Percentiles rank a stretch among this genome's conserved stretches.
Evolutionary conservation across 2,329 filamentous ascomycete species (phyloP).

Genomic region (Colletotrichum ledebouriae): DNA sequence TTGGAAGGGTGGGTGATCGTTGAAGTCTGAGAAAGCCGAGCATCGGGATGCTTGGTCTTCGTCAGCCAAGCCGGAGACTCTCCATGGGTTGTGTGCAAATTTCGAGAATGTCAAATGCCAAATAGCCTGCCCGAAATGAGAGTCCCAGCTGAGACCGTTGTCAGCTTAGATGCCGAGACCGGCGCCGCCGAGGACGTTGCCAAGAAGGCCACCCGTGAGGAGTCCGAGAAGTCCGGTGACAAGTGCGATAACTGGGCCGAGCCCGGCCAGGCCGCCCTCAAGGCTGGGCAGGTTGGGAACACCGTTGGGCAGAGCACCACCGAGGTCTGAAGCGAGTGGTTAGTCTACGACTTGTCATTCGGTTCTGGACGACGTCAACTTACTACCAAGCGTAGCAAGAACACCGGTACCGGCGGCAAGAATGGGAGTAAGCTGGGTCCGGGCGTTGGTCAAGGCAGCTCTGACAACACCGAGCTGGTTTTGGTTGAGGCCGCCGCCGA

Average conservation of each 20-base stretch:
- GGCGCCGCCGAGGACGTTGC: background rate
- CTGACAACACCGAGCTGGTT: background rate
- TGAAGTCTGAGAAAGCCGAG: slow-evolving; percentile 4
- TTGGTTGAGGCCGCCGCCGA: slow-evolving; percentile 8
- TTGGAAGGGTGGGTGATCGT: slow-evolving; percentile 6
- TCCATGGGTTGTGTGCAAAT: slow-evolving; percentile 25
- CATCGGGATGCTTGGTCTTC: background rate
- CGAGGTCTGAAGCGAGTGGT: background rate
- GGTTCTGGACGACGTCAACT: background rate
- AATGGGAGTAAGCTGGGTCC: background rate
- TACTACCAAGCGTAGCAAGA: slow-evolving; percentile 7
- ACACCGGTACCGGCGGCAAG: background rate
- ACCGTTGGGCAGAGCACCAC: slow-evolving; percentile 5
- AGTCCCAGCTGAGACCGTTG: slow-evolving; percentile 13
- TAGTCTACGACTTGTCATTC: background rate
- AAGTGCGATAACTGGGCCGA: background rate
- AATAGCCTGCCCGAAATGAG: slow-evolving; percentile 32
- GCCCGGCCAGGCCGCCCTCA: too few species aligned
- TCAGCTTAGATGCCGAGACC: slow-evolving; percentile 17
- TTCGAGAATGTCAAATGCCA: slow-evolving; percentile 28
- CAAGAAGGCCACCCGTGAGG: background rate
- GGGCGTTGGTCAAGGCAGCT: background rate
- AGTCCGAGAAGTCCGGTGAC: background rate
- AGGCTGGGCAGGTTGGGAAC: background rate
- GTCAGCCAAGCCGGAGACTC: slow-evolving; percentile 20